phyloP scores from a whole-genome alignment of 495 filamentous ascomycete species.

The Hyaloscypha variabilis region DNA sequence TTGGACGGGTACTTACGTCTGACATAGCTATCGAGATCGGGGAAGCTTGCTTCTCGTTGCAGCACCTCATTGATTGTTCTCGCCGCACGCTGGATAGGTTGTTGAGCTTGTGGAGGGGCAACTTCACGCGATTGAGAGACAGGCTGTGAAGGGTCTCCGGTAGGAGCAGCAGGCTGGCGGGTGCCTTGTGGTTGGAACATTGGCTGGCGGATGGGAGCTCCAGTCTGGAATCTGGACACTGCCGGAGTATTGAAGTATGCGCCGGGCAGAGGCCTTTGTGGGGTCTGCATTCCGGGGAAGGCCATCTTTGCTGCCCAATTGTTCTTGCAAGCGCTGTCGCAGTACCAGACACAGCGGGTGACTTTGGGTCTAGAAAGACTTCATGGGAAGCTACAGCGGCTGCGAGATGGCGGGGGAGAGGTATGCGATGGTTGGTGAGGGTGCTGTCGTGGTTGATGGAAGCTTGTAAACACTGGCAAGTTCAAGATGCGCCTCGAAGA shows the following conservation, averaged over 20 bases:
- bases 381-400: conserved; percentile 22
- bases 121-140: conserved; percentile 17
- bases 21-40: conserved; percentile 87
- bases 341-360: conserved; percentile 23
- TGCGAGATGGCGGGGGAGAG: background rate
- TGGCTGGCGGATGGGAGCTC: conserved; percentile 41
- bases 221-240: conserved; percentile 38
- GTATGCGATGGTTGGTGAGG: conserved; percentile 12
- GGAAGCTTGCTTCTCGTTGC: conserved; percentile 74
- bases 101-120: conserved; percentile 38
- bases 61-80: conserved; percentile 81
- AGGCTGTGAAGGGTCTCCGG: conserved; percentile 8
- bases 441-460: conserved; percentile 12
- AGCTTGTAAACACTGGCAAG: conserved; percentile 24
- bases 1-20: conserved; percentile 64
- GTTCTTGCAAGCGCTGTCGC: conserved; percentile 9
- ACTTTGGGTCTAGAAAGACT: conserved; percentile 23
- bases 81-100: conserved; percentile 77
- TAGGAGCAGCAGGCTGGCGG: conserved; percentile 8
- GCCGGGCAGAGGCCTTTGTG: conserved; percentile 68
- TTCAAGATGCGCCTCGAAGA: conserved; percentile 27
- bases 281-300: conserved; percentile 64
- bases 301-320: conserved; percentile 45
- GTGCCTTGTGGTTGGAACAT: conserved; percentile 36
- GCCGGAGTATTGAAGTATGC: conserved; percentile 76